Conservation (phyloP, 1,139 yeast species). For the Ogataea hybrid region DNA sequence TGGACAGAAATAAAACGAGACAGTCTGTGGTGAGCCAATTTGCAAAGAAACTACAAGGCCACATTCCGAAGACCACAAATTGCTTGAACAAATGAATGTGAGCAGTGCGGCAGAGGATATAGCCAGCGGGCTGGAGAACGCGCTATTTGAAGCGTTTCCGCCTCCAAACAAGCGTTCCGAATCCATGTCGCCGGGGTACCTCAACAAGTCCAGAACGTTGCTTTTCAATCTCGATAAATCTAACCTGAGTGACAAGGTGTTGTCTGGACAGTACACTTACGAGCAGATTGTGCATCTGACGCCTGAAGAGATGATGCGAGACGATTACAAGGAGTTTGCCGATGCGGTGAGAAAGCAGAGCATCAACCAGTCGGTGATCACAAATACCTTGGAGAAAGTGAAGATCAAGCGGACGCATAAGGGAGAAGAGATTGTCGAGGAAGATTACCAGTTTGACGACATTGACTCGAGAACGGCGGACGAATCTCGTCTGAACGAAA, state of each 20-base stretch:
- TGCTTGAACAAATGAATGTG: constrained; percentile 27
- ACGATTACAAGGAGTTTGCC: constrained; percentile 68
- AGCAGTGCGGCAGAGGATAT: constrained; percentile 37
- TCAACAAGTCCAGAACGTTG: constrained; percentile 53
- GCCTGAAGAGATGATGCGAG: constrained; percentile 66
- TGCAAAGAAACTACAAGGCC: constrained; percentile 35
- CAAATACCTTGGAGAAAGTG: constrained; percentile 46
- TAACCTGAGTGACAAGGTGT: constrained; percentile 45
- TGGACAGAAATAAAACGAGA: constrained; percentile 35
- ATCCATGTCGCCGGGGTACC: constrained; percentile 43
- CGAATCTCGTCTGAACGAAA: constrained; percentile 44
- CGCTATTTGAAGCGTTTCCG: constrained; percentile 34
- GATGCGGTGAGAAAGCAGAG: constrained; percentile 70
- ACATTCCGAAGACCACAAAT: constrained; percentile 31
- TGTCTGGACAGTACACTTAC: constrained; percentile 46
- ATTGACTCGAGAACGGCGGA: constrained; percentile 35
- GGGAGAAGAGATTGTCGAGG: constrained; percentile 80
- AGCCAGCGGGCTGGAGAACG: constrained; percentile 43
- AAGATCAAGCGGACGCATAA: constrained; percentile 77
- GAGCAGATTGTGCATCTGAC: constrained; percentile 54
- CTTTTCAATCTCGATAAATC: constrained; percentile 53
- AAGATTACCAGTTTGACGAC: constrained; percentile 37
- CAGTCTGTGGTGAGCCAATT: constrained; percentile 41
- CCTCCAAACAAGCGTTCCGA: constrained; percentile 26
- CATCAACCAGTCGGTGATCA: constrained; percentile 60